A percentile compares a stretch with the other conserved stretches of the same genome.
Conservation (phyloP, 2,329 filamentous ascomycete genomes). For the Botrytis porri region DNA sequence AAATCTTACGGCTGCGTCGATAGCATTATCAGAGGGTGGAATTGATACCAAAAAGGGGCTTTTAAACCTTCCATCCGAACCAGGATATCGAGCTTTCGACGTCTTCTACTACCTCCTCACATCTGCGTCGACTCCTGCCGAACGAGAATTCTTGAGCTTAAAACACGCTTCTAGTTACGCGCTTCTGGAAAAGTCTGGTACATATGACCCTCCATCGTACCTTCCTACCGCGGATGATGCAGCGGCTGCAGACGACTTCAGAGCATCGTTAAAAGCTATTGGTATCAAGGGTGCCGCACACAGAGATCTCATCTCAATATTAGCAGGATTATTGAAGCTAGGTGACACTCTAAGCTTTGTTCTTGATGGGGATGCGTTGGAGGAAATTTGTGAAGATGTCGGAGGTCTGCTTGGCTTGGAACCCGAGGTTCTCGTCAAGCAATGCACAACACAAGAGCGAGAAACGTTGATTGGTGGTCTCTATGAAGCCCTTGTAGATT, state of each 20-base stretch:
- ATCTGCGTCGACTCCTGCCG: conserved; percentile 82
- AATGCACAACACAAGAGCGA: conserved; percentile 82
- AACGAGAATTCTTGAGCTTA: conserved; percentile 83
- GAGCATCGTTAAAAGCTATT: conserved; percentile 80
- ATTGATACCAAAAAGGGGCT: conserved; percentile 81
- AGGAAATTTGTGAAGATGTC: conserved; percentile 87
- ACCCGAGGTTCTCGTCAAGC: conserved; percentile 72
- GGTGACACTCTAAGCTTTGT: conserved; percentile 85
- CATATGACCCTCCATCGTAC: conserved; percentile 82
- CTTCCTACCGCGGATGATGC: conserved; percentile 90
- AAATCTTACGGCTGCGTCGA: conserved; percentile 68
- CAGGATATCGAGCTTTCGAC: conserved; percentile 89
- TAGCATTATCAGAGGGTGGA: conserved; percentile 81
- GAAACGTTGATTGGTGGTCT: conserved; percentile 78
- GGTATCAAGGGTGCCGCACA: conserved; percentile 87
- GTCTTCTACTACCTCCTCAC: conserved; percentile 97
- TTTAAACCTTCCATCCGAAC: conserved; percentile 72
- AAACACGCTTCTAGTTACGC: conserved; percentile 74
- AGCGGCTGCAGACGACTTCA: conserved; percentile 90
- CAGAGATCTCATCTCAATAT: conserved; percentile 77
- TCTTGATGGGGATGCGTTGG: conserved; percentile 78
- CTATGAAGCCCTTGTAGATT: conserved; percentile 93
- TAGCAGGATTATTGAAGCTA: conserved; percentile 85
- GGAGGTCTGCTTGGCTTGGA: conserved; percentile 82
- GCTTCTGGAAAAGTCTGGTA: conserved; percentile 77